Conservation (phyloP, 768 basidiomycete species). For the Ramaria sp. region DNA sequence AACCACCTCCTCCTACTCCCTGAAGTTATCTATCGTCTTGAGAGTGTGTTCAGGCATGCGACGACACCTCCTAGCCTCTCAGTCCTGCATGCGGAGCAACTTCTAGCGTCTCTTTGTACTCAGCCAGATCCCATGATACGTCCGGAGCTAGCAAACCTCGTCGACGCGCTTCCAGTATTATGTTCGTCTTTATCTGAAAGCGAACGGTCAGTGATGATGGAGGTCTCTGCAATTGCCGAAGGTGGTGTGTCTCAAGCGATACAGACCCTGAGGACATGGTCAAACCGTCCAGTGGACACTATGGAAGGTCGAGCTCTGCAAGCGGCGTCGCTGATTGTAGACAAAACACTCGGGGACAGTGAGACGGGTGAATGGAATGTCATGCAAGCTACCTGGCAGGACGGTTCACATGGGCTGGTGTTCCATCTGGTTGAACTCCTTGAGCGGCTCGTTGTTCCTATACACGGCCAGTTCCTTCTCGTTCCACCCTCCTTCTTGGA, state of each 20-base stretch:
- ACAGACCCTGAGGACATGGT: conserved; percentile 40
- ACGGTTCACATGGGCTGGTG: conserved; percentile 44
- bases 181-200: conserved; percentile 51
- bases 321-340: conserved; percentile 49
- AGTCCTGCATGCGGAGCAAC: conserved; percentile 57
- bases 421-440: conserved; percentile 46
- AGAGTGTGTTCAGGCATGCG: conserved; percentile 52
- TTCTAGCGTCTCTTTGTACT: conserved; percentile 48
- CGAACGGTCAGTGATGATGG: conserved; percentile 46
- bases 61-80: conserved; percentile 47
- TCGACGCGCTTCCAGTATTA: conserved; percentile 47
- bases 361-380: conserved; percentile 45
- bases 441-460: conserved; percentile 37
- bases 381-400: conserved; percentile 49
- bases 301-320: conserved; percentile 48
- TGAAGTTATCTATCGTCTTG: conserved; percentile 61
- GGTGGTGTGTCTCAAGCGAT: conserved; percentile 54
- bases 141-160: conserved; percentile 44
- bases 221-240: conserved; percentile 56
- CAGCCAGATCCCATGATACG: conserved; percentile 51
- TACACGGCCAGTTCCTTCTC: conserved; percentile 41
- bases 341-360: conserved; percentile 37
- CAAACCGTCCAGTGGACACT: conserved; percentile 38
- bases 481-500: conserved; percentile 24
- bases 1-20: conserved; percentile 63